Base-by-base conservation (phyloP, 2,329 filamentous ascomycete genomes). In the Dichotomopilus funicola region DNA sequence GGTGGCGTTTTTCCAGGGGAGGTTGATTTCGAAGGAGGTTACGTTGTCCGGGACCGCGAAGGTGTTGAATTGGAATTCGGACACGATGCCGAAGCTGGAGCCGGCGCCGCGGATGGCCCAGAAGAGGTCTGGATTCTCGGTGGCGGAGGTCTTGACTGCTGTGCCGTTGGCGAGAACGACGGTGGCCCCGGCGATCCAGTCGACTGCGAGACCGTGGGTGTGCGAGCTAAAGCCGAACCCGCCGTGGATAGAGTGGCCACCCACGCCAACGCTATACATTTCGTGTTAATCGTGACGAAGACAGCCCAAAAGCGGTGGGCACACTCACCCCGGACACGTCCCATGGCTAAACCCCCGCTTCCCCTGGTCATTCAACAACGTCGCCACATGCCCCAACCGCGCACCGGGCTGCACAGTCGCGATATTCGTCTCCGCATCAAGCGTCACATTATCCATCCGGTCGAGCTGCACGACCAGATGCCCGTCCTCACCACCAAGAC, bases 371-470 rank as follows among this genome's bases (percentile, higher is more conserved):
- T 70, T 71, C n/a, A 78, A 61, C 49, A 71, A 64, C 1, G 62
- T 66, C 0, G 73, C 73, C 9, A 78, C 70, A 47, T 76, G 72
- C 0, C 78, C 79, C 0, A 82, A 68, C 11, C 78, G 69, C 2
- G 78, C 73, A 31, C 79, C 79, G 4, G 73, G 73, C 51, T 78
- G 72, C n/a, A 79, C 71, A n/a, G 68, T 72, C 0, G 72, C 76
- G 42, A 76, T 67, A 2, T 70, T 64, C 3, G 71, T 75, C 6
- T 59, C 59, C 8, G 63, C 56, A 59, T 78, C 70, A 3, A 78
- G 61, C 1, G 66, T 67, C 12, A 79, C 71, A 9, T 67, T 64
- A 57, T 73, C 71, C 61, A 79, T 71, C 34, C 70, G 66, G 60
- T 77, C 68, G 34, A 80, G 68, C 60, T 76, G 72, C 40, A 80